Base-by-base conservation (phyloP, 140 eudicot species). In the Bidens hawaiensis region DNA sequence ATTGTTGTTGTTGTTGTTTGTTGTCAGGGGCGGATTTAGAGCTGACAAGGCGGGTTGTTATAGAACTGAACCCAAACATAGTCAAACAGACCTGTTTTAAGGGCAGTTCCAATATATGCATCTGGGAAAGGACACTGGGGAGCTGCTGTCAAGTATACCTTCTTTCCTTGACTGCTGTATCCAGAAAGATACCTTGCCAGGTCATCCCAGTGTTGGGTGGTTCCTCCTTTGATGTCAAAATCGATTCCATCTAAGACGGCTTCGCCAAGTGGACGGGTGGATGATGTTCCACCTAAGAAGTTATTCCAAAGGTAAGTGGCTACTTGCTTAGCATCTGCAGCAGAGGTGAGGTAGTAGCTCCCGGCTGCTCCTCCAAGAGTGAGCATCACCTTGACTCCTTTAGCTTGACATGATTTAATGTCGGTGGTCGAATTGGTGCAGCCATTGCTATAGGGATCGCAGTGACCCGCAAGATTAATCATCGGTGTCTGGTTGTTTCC, bases 61-160 rank as follows among this genome's bases (percentile, higher is more conserved):
- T 73, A 78, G 53, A 78, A 78, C 31, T 78, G 83, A 22, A 78
- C 77, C 80, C 83, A 78, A 15, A 78, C 77, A 23, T 68, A 69
- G 74, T 78, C 80, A 34, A 78, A 78, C n/a, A 78, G 69, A 3
- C 83, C 83, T 12, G 83, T 78, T 21, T 63, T 59, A 13, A 78
- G 74, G 27, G 83, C 83, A 0, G 60, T 55, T 38, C 75, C 83
- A 18, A 73, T 62, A 38, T 49, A 42, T 14, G 65, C 66, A 61
- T 77, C 75, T 6, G 82, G 82, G 51, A 56, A 72, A 14, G 82
- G 79, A 47, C 79, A 78, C 36, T 78, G 83, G 4, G 79, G 83
- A n/a, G 83, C 79, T 31, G 83, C 83, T 1, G 74, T 61, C 61
- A 79, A 46, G 60, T 69, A 70, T 8, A 79, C 84, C 54, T 60